phyloP scores from a whole-genome alignment of 2,329 filamentous ascomycete genomes.

The Aspergillus felis region DNA sequence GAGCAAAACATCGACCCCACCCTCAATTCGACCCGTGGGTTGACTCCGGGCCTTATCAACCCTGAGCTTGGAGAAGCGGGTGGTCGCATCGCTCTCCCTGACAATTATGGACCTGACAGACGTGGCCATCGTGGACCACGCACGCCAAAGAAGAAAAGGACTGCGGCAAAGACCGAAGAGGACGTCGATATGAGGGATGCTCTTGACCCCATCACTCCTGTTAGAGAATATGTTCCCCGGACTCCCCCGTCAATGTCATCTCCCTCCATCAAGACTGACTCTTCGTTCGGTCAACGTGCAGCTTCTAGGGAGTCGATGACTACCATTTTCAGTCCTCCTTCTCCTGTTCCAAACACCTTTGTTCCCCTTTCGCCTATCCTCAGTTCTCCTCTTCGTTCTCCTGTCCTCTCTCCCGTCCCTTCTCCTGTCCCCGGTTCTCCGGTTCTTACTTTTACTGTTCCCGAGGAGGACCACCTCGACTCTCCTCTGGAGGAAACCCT shows the following conservation, averaged over 20 bases:
- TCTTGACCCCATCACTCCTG: not conserved
- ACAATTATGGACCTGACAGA: not conserved
- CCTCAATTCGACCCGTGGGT: conserved; percentile 18
- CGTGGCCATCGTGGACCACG: not conserved
- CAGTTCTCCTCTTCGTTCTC: not conserved
- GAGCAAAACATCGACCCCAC: conserved; percentile 5
- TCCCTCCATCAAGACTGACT: not conserved
- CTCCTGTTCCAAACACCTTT: not conserved
- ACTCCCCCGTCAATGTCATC: not conserved
- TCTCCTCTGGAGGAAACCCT: not conserved
- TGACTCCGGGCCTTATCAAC: conserved; percentile 20
- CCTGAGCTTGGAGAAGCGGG: conserved; percentile 16
- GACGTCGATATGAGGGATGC: not conserved
- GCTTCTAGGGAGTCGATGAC: not conserved
- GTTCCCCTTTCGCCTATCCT: not conserved
- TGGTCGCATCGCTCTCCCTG: conserved; percentile 15
- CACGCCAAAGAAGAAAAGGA: not conserved
- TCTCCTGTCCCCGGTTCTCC: not conserved
- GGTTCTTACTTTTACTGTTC: not conserved
- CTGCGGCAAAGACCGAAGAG: not conserved
- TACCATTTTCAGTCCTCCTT: not conserved
- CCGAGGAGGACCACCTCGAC: not conserved
- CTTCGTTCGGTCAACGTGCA: not conserved
- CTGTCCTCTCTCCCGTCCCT: not conserved
- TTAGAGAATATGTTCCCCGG: not conserved